Evolutionary conservation across 140 eudicot species (phyloP).

Genomic region (Erigeron philadelphicus): DNA sequence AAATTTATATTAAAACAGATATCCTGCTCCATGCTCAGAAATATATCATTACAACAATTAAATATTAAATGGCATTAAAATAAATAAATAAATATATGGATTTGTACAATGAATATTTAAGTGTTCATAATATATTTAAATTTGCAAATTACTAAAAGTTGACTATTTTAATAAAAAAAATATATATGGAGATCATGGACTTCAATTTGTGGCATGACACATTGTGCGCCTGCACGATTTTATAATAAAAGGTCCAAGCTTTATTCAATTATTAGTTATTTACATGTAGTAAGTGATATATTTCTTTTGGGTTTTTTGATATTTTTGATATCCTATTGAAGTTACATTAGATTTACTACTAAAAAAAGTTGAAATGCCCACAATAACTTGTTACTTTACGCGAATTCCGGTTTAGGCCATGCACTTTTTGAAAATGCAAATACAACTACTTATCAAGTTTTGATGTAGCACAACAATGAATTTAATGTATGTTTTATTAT

Average conservation of each 20-base stretch:
- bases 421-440: neutral
- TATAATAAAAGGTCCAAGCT: slow-evolving; percentile 14
- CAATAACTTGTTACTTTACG: neutral
- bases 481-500: neutral
- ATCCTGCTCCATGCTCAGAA: slow-evolving; percentile 6
- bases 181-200: slow-evolving; percentile 9
- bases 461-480: neutral
- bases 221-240: slow-evolving; percentile 24
- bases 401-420: neutral
- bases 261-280: neutral
- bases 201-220: slow-evolving; percentile 10
- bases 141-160: neutral
- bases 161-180: neutral
- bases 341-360: neutral
- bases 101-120: neutral
- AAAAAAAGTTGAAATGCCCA: neutral
- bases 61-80: slow-evolving; percentile 19
- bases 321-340: neutral
- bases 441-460: neutral
- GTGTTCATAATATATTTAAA: neutral
- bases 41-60: slow-evolving; percentile 22
- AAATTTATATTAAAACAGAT: neutral
- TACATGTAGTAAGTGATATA: neutral
- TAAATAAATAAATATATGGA: slow-evolving; percentile 8
- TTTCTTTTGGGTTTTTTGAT: neutral